Base-by-base conservation (phyloP, 1,284 basidiomycete genomes). In the Meira nashicola region DNA sequence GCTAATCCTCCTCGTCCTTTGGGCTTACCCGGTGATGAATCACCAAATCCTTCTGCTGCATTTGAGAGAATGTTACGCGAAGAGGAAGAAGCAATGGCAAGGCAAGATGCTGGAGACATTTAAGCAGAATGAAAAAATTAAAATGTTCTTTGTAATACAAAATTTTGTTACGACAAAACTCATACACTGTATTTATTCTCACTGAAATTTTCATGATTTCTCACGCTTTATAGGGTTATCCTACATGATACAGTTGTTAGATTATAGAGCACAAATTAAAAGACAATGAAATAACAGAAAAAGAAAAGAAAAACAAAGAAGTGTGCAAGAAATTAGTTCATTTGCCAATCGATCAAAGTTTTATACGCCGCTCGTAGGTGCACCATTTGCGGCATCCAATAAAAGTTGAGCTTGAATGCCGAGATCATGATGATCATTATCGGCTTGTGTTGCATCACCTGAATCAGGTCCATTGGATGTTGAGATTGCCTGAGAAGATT, bases 11-110 rank as follows among this genome's bases (percentile, higher is more conserved):
- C 50, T 15, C 17, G 50, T 33, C 50, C 50, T 5, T 39, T 53
- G 7, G 50, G 50, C 14, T 25, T 53, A 33, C 50, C 50, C 11
- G 56, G 41, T 7, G 53, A 57, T 23, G 53, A 47, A 21, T n/a
- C 3, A 39, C 58, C 68, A 41, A 63, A 66, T 14, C 70, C 67
- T 9, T 67, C 63, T 56, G 65, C 65, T 28, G 65, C 65, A 19
- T 68, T 73, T 23, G 71, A 73, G 28, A 58, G 65, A 51, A 73
- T 73, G 71, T 60, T 73, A 28, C 56, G 71, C n/a, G 70, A 73
- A 54, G 70, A 58, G 25, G 49, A 58, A 15, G 51, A 57, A 23
- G 54, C 52, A 17, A 40, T 58, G 43, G 4, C n/a, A 39, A 14
- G 53, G 10, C 23, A 37, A n/a, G 53, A 54, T 40, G 53, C 28